Base-by-base conservation (phyloP, 2,329 filamentous ascomycete species). In the Aspergillus udagawae region DNA sequence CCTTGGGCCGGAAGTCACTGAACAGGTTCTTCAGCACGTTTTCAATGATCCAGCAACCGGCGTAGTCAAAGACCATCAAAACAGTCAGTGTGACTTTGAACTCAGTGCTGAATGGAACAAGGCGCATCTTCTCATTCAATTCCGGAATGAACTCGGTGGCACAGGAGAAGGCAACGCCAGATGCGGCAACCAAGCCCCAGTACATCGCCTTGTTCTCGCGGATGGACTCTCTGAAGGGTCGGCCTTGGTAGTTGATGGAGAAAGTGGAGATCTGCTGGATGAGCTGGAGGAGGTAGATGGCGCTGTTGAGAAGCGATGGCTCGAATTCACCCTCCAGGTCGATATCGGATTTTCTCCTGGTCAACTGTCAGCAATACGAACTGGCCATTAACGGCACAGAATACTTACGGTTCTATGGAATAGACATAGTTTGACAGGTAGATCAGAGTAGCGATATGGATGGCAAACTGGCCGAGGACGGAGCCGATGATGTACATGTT, bases 211-310 rank as follows among this genome's bases (percentile, higher is more conserved):
- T 89, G 81, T 99, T 99, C 79, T 97, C 94, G 4, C 89, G 88
- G 64, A 99, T 91, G 23, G 89, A 90, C 78, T 99, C 94, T 59
- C 94, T 90, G 88, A 99, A 99, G 12, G 94, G 94, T 9, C 94
- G 89, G 58, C 94, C 94, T 77, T 99, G 94, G 80, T 99, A 99
- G 81, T 99, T 99, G 81, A 99, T 96, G 60, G 94, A 92, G 69
- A 99, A 99, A 3, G 94, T 99, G 25, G 92, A 97, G 71, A 99
- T 96, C 76, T 99, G 94, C 76, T 99, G 94, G 75, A 99, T 97
- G 52, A 99, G 86, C 71, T 97, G 94, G 44, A 99, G 85, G 27
- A 99, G 89, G 75, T 97, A 99, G 66, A 99, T 91, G 55, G 94
- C 94, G 50, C 89, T 94, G 82, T 99, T 99, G 72, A 99, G 87